Evolutionary conservation across 768 basidiomycete species (phyloP), one percentile per base, ranked within the genome.

Genomic region (Sporobolomyces phaffii): DNA sequence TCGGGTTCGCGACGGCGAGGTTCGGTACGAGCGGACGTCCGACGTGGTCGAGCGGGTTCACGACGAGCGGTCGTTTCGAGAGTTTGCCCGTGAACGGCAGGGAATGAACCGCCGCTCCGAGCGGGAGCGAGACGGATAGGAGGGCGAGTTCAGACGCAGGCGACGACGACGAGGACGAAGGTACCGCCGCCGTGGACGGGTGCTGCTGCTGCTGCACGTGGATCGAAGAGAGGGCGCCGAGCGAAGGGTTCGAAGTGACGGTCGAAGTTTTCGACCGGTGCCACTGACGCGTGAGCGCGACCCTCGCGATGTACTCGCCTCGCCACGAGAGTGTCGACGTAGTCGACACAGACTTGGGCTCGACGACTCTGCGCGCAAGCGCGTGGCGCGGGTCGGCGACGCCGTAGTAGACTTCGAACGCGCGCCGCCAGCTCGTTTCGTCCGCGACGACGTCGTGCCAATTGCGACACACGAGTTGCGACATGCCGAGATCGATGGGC

Each of bases 51-150:
- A 62, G 44, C 0, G 68, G 68, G 2, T 53, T 50, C 41, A 64
- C 38, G 49, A 61, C 36, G 49, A 70, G 60, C 3, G 60, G 52
- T 0, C 58, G 52, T 28, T 54, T 47, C 15, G 60, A 52, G 14
- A 62, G 22, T 41, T 65, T 62, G 40, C 68, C 69, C 44, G 64
- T 62, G 61, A 70, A 65, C 49, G 64, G 64, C 15, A 50, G 7
- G 6, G 69, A 62, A 28, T 62, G 60, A 40, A 64, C 26, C 3
- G 64, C 69, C 6, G 60, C 56, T 36, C 60, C 60, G 29, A 64
- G 49, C 18, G 28, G n/a, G 45, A 65, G 69, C 1, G 64, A 70
- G 49, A 63, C 10, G 22, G 69, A 65, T n/a, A 65, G 57, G 36
- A 63, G 44, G 53, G 22, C 5, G 50, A 14, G 5, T 60, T 60